Conservation (phyloP, 345 rosid species). For the Moricandia moricandioides region DNA sequence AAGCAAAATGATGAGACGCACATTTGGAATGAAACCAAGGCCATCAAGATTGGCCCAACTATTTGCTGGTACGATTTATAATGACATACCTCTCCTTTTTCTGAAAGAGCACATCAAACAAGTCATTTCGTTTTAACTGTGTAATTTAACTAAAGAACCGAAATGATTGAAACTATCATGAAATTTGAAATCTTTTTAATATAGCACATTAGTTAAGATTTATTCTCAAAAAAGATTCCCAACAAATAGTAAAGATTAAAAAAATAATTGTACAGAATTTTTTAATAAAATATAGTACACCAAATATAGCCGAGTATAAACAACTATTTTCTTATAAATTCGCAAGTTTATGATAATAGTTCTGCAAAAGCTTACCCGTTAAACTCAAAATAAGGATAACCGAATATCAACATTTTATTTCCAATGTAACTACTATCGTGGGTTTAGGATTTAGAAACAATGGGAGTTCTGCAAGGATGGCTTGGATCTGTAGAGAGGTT, state of each 20-base stretch:
- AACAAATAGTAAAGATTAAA: background rate
- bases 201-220: background rate
- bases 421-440: background rate
- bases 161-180: background rate
- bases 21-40: constrained; percentile 1
- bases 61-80: constrained; percentile 4
- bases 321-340: background rate
- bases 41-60: constrained; percentile 28
- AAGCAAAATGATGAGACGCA: constrained; percentile 17
- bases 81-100: background rate
- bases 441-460: background rate
- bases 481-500: background rate
- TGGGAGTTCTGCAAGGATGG: background rate
- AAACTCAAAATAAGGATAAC: background rate
- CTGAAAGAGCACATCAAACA: background rate
- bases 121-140: background rate
- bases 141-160: background rate
- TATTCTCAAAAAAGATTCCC: background rate
- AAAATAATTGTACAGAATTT: background rate
- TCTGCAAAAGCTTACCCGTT: background rate
- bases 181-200: background rate
- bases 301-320: background rate
- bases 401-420: background rate
- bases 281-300: background rate
- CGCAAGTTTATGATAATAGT: background rate